Evolutionary conservation across 495 filamentous ascomycete genomes (phyloP).

Genomic region (Immersiella caudata): DNA sequence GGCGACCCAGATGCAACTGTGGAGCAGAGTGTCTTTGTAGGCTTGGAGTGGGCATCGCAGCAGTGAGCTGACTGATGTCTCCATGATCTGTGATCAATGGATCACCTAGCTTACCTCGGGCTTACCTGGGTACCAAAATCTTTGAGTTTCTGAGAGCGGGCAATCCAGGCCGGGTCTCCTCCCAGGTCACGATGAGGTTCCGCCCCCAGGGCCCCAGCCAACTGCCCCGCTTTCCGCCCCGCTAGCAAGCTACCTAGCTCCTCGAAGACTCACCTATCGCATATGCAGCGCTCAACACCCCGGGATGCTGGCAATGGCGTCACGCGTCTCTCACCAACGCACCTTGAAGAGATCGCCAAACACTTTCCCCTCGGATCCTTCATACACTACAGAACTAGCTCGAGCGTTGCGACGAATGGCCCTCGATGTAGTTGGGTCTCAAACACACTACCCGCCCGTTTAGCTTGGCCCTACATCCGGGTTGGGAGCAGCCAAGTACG

Average conservation of each 20-base stretch:
- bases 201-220: not conserved
- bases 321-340: not conserved
- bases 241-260: not conserved
- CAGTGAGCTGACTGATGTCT: slow-evolving; percentile 5
- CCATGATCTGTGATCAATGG: not conserved
- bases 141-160: not conserved
- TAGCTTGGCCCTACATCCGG: not conserved
- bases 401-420: slow-evolving; percentile 3
- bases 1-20: slow-evolving; percentile 22
- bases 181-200: not conserved
- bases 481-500: not conserved
- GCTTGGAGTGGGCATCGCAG: not conserved
- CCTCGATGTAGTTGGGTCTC: not conserved
- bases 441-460: not conserved
- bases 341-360: not conserved
- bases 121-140: too few species aligned
- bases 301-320: not conserved
- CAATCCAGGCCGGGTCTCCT: too few species aligned
- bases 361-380: not conserved
- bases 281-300: slow-evolving; percentile 14
- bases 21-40: not conserved
- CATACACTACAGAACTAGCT: not conserved
- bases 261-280: slow-evolving; percentile 5
- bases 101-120: not conserved
- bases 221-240: not conserved